Conservation (phyloP, 306 rosid genomes). For the Vachellia collinsii region DNA sequence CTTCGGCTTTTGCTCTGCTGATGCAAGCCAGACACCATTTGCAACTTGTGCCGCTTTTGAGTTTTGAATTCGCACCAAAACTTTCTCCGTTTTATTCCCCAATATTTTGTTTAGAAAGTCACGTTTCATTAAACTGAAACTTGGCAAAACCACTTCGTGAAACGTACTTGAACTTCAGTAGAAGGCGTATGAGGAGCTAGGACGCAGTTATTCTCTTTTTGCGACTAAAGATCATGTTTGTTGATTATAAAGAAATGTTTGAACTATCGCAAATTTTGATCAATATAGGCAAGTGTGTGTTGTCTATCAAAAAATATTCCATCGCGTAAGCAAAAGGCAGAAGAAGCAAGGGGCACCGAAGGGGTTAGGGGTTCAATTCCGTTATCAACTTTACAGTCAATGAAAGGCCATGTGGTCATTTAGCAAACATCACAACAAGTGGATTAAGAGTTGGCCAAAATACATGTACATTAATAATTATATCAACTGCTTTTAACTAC, state of each 20-base stretch:
- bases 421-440: background rate
- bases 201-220: background rate
- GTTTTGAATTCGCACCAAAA: background rate
- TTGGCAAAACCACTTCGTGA: background rate
- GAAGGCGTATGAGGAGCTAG: background rate
- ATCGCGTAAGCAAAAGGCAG: background rate
- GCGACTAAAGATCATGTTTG: background rate
- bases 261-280: background rate
- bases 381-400: background rate
- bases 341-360: background rate
- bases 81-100: background rate
- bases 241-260: background rate
- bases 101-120: background rate
- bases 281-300: no score
- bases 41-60: slow-evolving; percentile 4
- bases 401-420: background rate
- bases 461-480: slow-evolving; percentile 20
- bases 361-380: background rate
- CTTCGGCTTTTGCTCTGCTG: background rate
- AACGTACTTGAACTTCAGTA: background rate
- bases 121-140: background rate
- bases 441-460: background rate
- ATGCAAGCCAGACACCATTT: background rate
- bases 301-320: background rate
- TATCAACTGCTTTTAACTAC: slow-evolving; percentile 31